Evolutionary conservation across 345 rosid genomes (phyloP).

Genomic region (Eucalyptus curtisii): DNA sequence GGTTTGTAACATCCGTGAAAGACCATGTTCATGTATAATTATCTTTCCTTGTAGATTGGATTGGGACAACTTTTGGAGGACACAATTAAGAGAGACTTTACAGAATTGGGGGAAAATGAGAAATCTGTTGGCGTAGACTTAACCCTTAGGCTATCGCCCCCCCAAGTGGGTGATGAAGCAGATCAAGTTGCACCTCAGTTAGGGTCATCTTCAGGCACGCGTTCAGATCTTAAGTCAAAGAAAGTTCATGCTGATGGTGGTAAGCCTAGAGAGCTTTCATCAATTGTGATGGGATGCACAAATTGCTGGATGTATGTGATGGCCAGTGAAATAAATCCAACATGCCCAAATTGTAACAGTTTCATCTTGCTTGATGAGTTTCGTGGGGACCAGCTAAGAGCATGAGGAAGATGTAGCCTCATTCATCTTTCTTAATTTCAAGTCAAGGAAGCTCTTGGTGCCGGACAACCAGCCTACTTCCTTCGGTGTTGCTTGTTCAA

Average conservation of each 20-base stretch:
- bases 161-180: background rate
- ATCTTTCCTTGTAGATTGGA: background rate
- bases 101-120: background rate
- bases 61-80: background rate
- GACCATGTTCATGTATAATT: background rate
- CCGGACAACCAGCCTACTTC: background rate
- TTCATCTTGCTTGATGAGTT: slow-evolving; percentile 1
- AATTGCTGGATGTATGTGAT: slow-evolving; percentile 17
- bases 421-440: background rate
- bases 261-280: background rate
- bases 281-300: slow-evolving; percentile 17
- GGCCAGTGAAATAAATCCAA: slow-evolving; percentile 11
- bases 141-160: background rate
- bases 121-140: background rate
- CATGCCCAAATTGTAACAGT: slow-evolving; percentile 14
- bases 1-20: background rate
- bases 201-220: background rate
- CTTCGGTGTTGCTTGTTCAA: background rate
- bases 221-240: background rate
- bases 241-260: background rate
- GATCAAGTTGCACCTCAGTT: background rate
- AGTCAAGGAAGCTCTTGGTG: background rate
- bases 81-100: background rate
- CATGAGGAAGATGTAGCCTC: background rate
- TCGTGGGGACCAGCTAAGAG: background rate